These are phyloP conservation scores for Casaregolazyma suthepensis DNA, from an alignment of 1,139 yeast species.

Conservation along the genomic window DNA sequence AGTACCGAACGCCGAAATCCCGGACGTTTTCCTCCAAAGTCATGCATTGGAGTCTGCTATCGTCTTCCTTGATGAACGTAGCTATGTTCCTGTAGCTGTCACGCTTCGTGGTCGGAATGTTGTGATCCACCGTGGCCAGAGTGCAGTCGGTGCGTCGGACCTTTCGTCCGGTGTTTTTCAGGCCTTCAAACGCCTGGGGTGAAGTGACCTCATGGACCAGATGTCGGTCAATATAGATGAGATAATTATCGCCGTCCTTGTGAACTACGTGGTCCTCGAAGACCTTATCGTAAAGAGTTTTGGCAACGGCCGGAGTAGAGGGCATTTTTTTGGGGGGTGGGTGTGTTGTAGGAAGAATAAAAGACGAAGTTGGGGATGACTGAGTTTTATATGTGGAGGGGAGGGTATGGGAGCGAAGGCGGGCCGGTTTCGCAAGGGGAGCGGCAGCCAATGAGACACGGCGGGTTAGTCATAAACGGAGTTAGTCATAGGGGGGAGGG, in stretches of 20 bases:
- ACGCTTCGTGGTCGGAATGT: conserved; percentile 89
- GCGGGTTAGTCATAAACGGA: not conserved
- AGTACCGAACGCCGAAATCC: conserved; percentile 81
- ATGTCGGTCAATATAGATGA: conserved; percentile 91
- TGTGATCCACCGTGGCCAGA: conserved; percentile 95
- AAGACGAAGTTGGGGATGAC: not conserved
- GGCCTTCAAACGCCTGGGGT: conserved; percentile 97
- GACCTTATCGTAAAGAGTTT: conserved; percentile 89
- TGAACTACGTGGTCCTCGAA: conserved; percentile 92
- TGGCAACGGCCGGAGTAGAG: conserved; percentile 20
- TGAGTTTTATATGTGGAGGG: not conserved
- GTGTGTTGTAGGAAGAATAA: not conserved
- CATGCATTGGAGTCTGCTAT: conserved; percentile 84
- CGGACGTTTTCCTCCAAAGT: conserved; percentile 90
- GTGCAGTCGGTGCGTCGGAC: conserved; percentile 95
- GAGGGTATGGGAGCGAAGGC: not conserved
- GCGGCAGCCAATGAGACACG: not conserved
- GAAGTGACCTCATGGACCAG: conserved; percentile 97
- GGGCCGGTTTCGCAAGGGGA: not conserved
- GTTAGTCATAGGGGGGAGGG: not conserved
- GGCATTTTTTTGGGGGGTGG: conserved; percentile 17
- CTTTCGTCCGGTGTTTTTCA: conserved; percentile 73
- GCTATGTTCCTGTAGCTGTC: conserved; percentile 63
- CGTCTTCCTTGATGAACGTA: conserved; percentile 83
- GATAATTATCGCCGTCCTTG: conserved; percentile 74